These are phyloP conservation scores for Protomyces gravidus DNA, from an alignment of 1,139 yeast genomes.

Conservation along the genomic window DNA sequence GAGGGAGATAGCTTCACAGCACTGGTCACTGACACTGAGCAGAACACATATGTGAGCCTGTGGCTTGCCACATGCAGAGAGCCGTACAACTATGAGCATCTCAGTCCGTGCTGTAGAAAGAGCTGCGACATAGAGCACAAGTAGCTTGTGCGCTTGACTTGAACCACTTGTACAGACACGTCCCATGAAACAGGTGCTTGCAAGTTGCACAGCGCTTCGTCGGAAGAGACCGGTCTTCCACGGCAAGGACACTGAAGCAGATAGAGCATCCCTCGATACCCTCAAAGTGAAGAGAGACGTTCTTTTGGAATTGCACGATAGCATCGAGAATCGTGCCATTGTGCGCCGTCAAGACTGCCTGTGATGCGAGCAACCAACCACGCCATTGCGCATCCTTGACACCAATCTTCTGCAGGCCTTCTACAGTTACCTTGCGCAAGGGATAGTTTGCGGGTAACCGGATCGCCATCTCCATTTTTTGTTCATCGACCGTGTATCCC, in stretches of 20 bases:
- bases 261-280: constrained; percentile 97
- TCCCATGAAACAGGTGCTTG: constrained; percentile 92
- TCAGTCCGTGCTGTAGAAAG: constrained; percentile 42
- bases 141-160: constrained; percentile 86
- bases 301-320: constrained; percentile 71
- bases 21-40: no score
- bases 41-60: no score
- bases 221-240: constrained; percentile 88
- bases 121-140: constrained; percentile 88
- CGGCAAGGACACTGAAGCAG: constrained; percentile 63
- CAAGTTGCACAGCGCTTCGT: constrained; percentile 85
- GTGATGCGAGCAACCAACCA: constrained; percentile 90
- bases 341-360: constrained; percentile 62
- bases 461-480: constrained; percentile 74
- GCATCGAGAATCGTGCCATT: constrained; percentile 83
- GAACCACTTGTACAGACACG: constrained; percentile 95
- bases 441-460: constrained; percentile 71
- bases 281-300: constrained; percentile 70
- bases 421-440: constrained; percentile 63
- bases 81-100: neutral
- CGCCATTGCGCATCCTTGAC: constrained; percentile 92
- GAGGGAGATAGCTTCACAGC: no score
- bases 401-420: constrained; percentile 77
- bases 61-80: no score
- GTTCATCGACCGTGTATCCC: constrained; percentile 77